Conservation (phyloP, 768 basidiomycete genomes). For the Calocybe indica region DNA sequence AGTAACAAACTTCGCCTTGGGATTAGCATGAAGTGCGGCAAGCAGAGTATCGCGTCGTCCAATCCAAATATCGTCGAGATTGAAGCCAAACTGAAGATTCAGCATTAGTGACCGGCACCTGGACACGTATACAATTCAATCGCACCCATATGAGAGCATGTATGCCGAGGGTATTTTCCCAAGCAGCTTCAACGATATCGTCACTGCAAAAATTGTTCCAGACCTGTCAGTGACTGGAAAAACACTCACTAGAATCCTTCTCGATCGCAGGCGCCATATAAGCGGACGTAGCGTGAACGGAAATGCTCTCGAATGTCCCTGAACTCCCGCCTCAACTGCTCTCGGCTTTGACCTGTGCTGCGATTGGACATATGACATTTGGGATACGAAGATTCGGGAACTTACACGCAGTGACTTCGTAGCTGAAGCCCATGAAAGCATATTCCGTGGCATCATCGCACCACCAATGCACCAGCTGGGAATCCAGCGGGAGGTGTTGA, state of each 20-base stretch:
- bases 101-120: conserved; percentile 1
- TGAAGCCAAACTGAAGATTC: conserved; percentile 38
- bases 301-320: conserved; percentile 52
- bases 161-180: conserved; percentile 58
- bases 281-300: conserved; percentile 57
- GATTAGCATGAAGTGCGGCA: conserved; percentile 46
- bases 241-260: conserved; percentile 38
- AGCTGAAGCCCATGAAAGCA: conserved; percentile 73
- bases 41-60: conserved; percentile 48
- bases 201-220: conserved; percentile 21
- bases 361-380: conserved; percentile 1
- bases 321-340: conserved; percentile 49
- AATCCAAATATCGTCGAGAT: conserved; percentile 43
- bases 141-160: conserved; percentile 74
- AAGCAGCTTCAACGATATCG: conserved; percentile 62
- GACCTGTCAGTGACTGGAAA: neutral
- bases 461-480: conserved; percentile 46
- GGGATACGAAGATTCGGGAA: neutral
- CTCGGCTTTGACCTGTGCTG: conserved; percentile 47
- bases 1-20: conserved; percentile 58
- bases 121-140: neutral
- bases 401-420: conserved; percentile 63
- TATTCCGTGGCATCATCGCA: conserved; percentile 59
- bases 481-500: conserved; percentile 25
- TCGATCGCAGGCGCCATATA: conserved; percentile 43